Evolutionary conservation across 371 early-diverging fungal genomes (phyloP).

Genomic region (Apophysomyces sp.): DNA sequence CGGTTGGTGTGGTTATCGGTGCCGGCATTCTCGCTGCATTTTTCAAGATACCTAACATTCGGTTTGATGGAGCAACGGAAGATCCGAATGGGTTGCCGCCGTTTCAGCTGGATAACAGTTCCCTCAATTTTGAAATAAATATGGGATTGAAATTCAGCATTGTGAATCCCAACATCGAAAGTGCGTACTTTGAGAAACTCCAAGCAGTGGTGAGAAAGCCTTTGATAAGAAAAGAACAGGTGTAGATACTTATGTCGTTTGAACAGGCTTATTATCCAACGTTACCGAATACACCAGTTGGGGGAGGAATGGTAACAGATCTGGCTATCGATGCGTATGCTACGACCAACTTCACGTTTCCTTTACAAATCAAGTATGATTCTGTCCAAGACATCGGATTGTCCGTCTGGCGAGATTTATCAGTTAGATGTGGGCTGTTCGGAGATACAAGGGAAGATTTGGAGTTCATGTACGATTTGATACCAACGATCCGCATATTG

Average conservation of each 20-base stretch:
- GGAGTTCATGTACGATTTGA: slow-evolving; percentile 15
- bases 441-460: slow-evolving; percentile 18
- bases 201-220: slow-evolving; percentile 24
- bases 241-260: background rate
- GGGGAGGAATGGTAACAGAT: slow-evolving; percentile 34
- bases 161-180: slow-evolving; percentile 36
- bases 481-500: slow-evolving; percentile 18
- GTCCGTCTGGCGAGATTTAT: slow-evolving; percentile 34
- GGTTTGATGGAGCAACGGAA: slow-evolving; percentile 21
- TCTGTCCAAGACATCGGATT: slow-evolving; percentile 22
- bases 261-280: slow-evolving; percentile 45
- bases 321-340: slow-evolving; percentile 27
- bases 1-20: slow-evolving; percentile 7
- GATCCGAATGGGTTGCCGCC: slow-evolving; percentile 14
- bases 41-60: slow-evolving; percentile 19
- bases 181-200: slow-evolving; percentile 31
- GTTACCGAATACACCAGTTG: slow-evolving; percentile 20
- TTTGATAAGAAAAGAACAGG: background rate
- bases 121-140: background rate
- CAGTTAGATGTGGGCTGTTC: slow-evolving; percentile 33
- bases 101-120: background rate
- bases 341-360: slow-evolving; percentile 34
- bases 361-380: slow-evolving; percentile 32
- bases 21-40: slow-evolving; percentile 17
- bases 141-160: slow-evolving; percentile 32